Evolutionary conservation across 2,329 filamentous ascomycete species (phyloP), one percentile per base, ranked within the genome.

Genomic region (Fusarium anguioides): DNA sequence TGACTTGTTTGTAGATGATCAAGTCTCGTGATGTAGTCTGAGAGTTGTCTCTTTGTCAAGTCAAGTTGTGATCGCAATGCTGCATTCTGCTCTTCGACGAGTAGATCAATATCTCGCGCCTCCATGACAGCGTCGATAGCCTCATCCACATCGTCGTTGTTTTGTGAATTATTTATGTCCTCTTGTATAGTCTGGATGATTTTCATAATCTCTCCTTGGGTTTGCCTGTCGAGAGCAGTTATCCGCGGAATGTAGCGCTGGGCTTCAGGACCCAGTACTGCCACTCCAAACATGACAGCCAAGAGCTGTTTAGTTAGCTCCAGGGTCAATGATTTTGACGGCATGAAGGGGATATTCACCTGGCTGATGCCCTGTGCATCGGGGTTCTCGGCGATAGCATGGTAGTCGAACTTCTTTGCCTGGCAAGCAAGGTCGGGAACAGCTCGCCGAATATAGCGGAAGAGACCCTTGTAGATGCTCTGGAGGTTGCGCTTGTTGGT

Each of bases 1-100:
- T 92, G 83, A 48, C 83, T 88, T 63, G 85, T 82, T 68, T 88
- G 84, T 18, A 90, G 78, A 72, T 86, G 82, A 57, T 88, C 87
- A 47, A 89, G 79, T 20, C 87, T 83, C 8, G 86, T 84, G 55
- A 86, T 84, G 63, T 87, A 83, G 73, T 88, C 85, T 40, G 86
- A 87, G 54, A 86, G 82, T 37, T 82, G 82, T 73, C 87, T 88
- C 67, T 82, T 86, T 40, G 86, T 79, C 8, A 79, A 77, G 17
- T 87, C 85, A 31, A 84, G 80, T 68, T 87, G 81, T 53, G 81
- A 80, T 46, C 83, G 80, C 33, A 87, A 76, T 46, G 80, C 78
- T 17, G 82, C 82, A 61, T 86, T 81, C 69, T 85, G 82, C 64
- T 86, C 85, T 69, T 90, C 87, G 21, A 84, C 80, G 39, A 86